phyloP scores from a whole-genome alignment of 1,139 yeast genomes.

The Suhomyces atakaporum region DNA sequence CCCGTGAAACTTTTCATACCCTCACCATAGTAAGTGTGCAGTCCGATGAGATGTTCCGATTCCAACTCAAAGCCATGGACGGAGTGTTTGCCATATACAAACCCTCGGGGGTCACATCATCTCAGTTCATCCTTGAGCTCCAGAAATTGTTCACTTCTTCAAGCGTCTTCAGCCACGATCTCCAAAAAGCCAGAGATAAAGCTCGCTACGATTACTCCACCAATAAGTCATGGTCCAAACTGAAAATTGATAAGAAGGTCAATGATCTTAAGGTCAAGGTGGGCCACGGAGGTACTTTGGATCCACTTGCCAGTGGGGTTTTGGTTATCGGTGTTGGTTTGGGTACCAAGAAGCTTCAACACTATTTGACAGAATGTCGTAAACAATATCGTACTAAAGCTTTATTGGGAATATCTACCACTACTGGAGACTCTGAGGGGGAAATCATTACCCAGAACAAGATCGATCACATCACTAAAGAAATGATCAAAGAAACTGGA shows the following conservation, averaged over 20 bases:
- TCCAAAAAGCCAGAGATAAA: conserved; percentile 41
- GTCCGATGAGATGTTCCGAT: conserved; percentile 12
- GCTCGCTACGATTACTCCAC: conserved; percentile 39
- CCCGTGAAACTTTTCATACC: too few relatives aligned
- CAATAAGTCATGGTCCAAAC: conserved; percentile 50
- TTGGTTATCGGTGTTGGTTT: conserved; percentile 85
- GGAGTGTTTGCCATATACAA: conserved; percentile 94
- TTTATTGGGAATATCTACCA: conserved; percentile 84
- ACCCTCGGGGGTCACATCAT: conserved; percentile 83
- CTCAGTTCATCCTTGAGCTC: conserved; percentile 65
- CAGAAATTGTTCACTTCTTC: conserved; percentile 66
- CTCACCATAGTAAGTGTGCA: too few relatives aligned
- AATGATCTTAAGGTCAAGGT: conserved; percentile 70
- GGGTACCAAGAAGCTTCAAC: conserved; percentile 81
- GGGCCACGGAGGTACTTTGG: conserved; percentile 98
- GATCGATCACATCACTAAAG: conserved; percentile 59
- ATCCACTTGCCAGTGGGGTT: conserved; percentile 93
- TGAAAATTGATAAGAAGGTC: conserved; percentile 47
- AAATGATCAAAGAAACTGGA: conserved; percentile 50
- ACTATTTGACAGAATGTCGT: conserved; percentile 68
- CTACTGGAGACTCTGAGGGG: conserved; percentile 94
- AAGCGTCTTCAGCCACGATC: conserved; percentile 55
- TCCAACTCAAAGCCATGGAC: conserved; percentile 50
- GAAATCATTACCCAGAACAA: conserved; percentile 63
- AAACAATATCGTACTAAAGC: conserved; percentile 85